Percentiles rank a stretch among this genome's conserved stretches.
Evolutionary conservation across 768 basidiomycete genomes (phyloP).

Genomic region (Pisolithus orientalis): DNA sequence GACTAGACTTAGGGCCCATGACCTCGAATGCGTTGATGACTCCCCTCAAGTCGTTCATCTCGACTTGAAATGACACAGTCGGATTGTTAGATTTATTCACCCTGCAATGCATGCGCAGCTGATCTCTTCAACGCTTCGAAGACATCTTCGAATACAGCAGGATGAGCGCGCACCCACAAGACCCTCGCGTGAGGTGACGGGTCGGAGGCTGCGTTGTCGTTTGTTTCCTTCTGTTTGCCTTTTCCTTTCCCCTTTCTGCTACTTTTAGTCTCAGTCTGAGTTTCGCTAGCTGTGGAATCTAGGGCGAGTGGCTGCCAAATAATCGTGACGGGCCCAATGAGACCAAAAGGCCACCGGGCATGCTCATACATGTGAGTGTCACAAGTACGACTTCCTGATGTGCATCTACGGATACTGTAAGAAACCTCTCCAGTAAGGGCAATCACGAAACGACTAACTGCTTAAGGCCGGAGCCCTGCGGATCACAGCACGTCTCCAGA

Average conservation of each 20-base stretch:
- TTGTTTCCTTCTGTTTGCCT: slow-evolving; percentile 29
- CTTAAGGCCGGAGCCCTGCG: slow-evolving; percentile 56
- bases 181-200: slow-evolving; percentile 27
- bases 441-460: slow-evolving; percentile 35
- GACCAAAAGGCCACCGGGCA: slow-evolving; percentile 56
- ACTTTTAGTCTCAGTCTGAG: slow-evolving; percentile 5
- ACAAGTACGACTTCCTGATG: slow-evolving; percentile 57
- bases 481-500: slow-evolving; percentile 57
- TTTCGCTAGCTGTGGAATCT: not conserved
- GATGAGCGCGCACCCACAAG: slow-evolving; percentile 79
- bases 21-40: slow-evolving; percentile 82
- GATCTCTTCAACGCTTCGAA: slow-evolving; percentile 45
- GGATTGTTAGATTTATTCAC: slow-evolving; percentile 21
- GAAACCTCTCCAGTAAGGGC: not conserved
- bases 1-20: slow-evolving; percentile 78
- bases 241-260: slow-evolving; percentile 28
- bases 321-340: slow-evolving; percentile 66
- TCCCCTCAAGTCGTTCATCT: slow-evolving; percentile 66
- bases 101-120: slow-evolving; percentile 44
- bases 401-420: slow-evolving; percentile 40
- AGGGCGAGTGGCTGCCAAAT: slow-evolving; percentile 56
- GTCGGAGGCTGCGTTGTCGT: slow-evolving; percentile 5
- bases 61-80: slow-evolving; percentile 34
- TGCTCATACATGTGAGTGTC: slow-evolving; percentile 64
- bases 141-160: slow-evolving; percentile 56